Percentiles rank a stretch among this genome's conserved stretches.
Evolutionary conservation across 2,329 filamentous ascomycete species (phyloP).

Genomic region (Talaromyces sp.): DNA sequence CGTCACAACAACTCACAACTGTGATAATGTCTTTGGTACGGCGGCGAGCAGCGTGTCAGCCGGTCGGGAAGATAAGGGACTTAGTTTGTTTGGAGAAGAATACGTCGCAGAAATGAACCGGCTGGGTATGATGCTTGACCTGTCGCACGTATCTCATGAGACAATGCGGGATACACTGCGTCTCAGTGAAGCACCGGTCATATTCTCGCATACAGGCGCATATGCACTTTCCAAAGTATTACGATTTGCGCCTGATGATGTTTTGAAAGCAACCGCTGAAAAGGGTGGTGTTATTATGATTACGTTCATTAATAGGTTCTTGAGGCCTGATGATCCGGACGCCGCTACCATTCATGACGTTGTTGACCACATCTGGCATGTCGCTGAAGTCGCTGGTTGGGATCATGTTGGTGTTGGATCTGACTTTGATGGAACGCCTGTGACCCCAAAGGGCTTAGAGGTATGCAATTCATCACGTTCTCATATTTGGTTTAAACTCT

Average conservation of each 20-base stretch:
- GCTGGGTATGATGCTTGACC: conserved; percentile 29
- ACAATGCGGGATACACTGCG: conserved; percentile 26
- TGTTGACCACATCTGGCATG: conserved; percentile 26
- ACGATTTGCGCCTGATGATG: conserved; percentile 25
- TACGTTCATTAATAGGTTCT: conserved; percentile 23
- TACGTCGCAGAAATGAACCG: conserved; percentile 29
- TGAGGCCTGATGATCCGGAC: conserved; percentile 21
- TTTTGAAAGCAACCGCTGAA: conserved; percentile 20
- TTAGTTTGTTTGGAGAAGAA: conserved; percentile 25
- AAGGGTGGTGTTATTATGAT: conserved; percentile 28
- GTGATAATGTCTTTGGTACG: conserved; percentile 29
- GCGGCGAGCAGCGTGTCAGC: conserved; percentile 19
- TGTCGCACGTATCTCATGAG: conserved; percentile 27
- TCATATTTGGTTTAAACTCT: background rate
- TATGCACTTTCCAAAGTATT: conserved; percentile 17
- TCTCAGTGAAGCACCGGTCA: conserved; percentile 26
- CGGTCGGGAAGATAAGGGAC: conserved; percentile 21
- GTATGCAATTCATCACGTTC: background rate
- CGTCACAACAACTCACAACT: conserved; percentile 27
- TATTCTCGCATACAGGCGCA: conserved; percentile 24
- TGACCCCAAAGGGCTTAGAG: conserved; percentile 14
- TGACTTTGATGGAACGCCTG: conserved; percentile 19
- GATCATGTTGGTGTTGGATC: conserved; percentile 19
- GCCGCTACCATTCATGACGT: conserved; percentile 34
- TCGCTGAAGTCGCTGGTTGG: conserved; percentile 18